Base-by-base conservation (phyloP, 371 early-diverging fungal genomes). In the Lichtheimia corymbifera region DNA sequence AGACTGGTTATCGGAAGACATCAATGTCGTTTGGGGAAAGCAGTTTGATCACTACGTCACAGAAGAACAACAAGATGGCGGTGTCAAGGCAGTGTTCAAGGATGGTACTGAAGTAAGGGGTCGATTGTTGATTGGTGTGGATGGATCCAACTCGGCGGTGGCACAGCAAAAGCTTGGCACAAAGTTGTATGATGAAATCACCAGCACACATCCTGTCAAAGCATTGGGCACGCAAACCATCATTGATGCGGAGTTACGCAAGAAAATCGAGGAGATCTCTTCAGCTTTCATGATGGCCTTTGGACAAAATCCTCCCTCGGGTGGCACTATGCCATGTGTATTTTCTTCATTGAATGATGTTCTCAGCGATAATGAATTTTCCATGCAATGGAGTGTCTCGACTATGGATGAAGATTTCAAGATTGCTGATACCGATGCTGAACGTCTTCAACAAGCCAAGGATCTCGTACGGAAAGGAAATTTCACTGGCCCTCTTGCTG, bases 31-130 rank as follows among this genome's bases (percentile, higher is more conserved):
- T 15, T 72, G 72, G 72, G 58, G 61, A 42, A 68, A 72, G 40
- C 50, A 24, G 3, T 12, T 65, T n/a, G 53, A 56, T n/a, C 27
- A 50, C 13, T 68, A 66, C 44, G 50, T 41, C 11, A 13, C 53
- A 9, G 14, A 41, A 1, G 57, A 73, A 12, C 28, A 55, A 28
- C 28, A 55, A 28, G 65, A 59, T 14, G 53, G 61, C 56, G 58
- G 60, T 35, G 62, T 77, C n/a, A 55, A 40, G 20, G 73, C 62
- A 30, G 53, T 44, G 2, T 76, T 79, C 49, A 61, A 63, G 3
- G 79, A 76, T 43, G 71, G 70, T 12, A 61, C 66, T 0, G 50
- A 42, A n/a, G 66, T 50, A 0, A 25, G 47, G 20, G 72, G 72
- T 4, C 50, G 59, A 24, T 5, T 68, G 2, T 22, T 72, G 3